Percentiles rank a stretch among this genome's conserved stretches.
These are phyloP conservation scores for Lantana camara DNA, from an alignment of 257 asterid species.

Conservation along the genomic window DNA sequence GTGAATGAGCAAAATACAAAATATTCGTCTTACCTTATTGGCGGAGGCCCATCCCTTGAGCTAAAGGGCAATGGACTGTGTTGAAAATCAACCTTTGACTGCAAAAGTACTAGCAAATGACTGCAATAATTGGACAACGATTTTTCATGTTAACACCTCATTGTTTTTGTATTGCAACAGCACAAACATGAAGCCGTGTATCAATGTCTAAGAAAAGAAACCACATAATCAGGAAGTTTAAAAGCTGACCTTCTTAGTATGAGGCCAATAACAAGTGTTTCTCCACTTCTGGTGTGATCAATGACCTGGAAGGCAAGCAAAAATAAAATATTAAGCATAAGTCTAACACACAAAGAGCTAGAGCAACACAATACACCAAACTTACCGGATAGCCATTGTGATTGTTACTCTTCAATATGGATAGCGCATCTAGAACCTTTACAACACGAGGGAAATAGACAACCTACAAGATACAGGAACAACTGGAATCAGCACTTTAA, in stretches of 20 bases:
- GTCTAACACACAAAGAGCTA: conserved; percentile 20
- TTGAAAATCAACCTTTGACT: conserved; percentile 94
- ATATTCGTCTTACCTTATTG: conserved; percentile 62
- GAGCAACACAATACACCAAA: conserved; percentile 24
- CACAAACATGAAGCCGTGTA: conserved; percentile 10
- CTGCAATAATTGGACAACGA: conserved; percentile 50
- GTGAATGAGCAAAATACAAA: conserved; percentile 15
- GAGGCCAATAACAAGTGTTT: conserved; percentile 93
- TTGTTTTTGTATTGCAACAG: conserved; percentile 6
- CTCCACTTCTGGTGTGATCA: conserved; percentile 88
- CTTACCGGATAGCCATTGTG: conserved; percentile 98
- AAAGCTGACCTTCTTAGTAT: conserved; percentile 77
- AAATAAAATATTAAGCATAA: conserved; percentile 16
- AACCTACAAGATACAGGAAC: conserved; percentile 53
- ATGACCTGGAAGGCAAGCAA: conserved; percentile 59
- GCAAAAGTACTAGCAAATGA: conserved; percentile 92
- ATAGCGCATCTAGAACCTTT: conserved; percentile 81
- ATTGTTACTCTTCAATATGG: conserved; percentile 83
- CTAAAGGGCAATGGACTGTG: conserved; percentile 84
- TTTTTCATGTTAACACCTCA: conserved; percentile 16
- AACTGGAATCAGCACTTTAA: conserved; percentile 17
- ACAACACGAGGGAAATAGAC: conserved; percentile 89
- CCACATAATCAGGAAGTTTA: too few species aligned
- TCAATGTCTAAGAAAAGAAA: conserved; percentile 9
- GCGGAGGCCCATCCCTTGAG: conserved; percentile 72